Evolutionary conservation across 2,329 filamentous ascomycete genomes (phyloP), one percentile per base, ranked within the genome.

Genomic region (Parasarocladium wereldwijsianum): DNA sequence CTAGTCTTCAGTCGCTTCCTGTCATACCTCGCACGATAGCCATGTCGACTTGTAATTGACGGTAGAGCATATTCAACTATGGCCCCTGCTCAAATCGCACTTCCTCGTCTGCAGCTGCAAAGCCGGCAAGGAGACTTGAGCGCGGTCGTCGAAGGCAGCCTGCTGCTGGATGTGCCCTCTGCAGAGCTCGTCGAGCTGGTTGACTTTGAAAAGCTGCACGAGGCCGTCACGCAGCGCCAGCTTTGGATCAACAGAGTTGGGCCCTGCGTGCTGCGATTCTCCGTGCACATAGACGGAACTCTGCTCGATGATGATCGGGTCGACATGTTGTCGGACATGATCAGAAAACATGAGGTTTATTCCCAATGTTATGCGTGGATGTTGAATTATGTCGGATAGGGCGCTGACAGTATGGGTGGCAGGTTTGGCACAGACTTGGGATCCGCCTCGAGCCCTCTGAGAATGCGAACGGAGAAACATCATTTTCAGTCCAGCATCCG

Each of bases 401-500:
- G 11, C 12, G n/a, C 15, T 28, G 18, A 27, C 24, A n/a, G 20
- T 26, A 10, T 9, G 4, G 15, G 4, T 12, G n/a, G n/a, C 19
- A 54, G 51, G 17, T 51, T 4, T 55, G 53, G 51, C 23, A 37
- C 31, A 41, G 43, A 3, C 34, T 55, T 1, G 44, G 46, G 2
- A 20, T 57, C 21, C 40, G 34, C 5, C 33, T 55, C 33, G 40
- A n/a, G n/a, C n/a, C n/a, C n/a, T n/a, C n/a, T n/a, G n/a, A n/a
- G n/a, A n/a, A n/a, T n/a, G n/a, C n/a, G n/a, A n/a, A n/a, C n/a
- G n/a, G n/a, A 3, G 41, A 39, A 8, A 31, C 52, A 6, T 33
- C 36, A 2, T 56, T 57, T 23, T 52, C 46, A 1, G 42, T 59
- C 6, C 47, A 57, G 28, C 55, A 59, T 30, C 44, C 50, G 3